Base-by-base conservation (phyloP, 345 rosid genomes). In the Dipteronia dyeriana region DNA sequence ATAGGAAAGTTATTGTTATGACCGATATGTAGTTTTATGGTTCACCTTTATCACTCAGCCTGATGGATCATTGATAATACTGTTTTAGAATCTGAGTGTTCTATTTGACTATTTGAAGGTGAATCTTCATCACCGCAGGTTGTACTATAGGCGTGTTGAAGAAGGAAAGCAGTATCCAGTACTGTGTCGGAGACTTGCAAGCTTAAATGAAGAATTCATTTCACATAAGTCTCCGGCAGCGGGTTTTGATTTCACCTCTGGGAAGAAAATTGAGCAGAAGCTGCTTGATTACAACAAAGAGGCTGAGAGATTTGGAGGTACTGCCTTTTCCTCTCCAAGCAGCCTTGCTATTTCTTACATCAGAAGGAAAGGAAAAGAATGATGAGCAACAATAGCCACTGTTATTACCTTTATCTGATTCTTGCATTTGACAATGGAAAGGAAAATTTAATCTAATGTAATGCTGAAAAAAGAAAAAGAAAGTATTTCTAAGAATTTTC, bases 301-400 rank as follows among this genome's bases (percentile, higher is more conserved):
- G 84, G 97, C 99, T n/a, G 88, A 90, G 83, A 92, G 97, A 86
- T 94, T 96, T 84, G 97, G 98, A 88, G 99, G 99, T 95, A 77
- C n/a, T 74, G 20, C 20, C 16, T 45, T 53, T 78, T 29, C 71
- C 13, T 75, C 75, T 77, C 66, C 25, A n/a, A 34, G 57, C 39
- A 34, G 34, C n/a, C 12, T 45, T 45, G 13, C 49, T 45, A 45
- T 10, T 2, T 2, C 49, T 45, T 45, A 45, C 49, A 45, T 45
- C 49, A 10, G 14, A 9, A 38, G 73, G 11, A 49, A 13, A 23
- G 66, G n/a, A 59, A 71, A 57, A 11, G 75, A 56, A 56, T 26
- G 65, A 56, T 34, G 20, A 23, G 39, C 41, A 45, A 45, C 49
- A 45, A 45, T 45, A 45, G 49, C 49, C 49, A 45, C 49, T 45